Conservation (phyloP, 805 yeast species). For the Candida ascalaphidarum region DNA sequence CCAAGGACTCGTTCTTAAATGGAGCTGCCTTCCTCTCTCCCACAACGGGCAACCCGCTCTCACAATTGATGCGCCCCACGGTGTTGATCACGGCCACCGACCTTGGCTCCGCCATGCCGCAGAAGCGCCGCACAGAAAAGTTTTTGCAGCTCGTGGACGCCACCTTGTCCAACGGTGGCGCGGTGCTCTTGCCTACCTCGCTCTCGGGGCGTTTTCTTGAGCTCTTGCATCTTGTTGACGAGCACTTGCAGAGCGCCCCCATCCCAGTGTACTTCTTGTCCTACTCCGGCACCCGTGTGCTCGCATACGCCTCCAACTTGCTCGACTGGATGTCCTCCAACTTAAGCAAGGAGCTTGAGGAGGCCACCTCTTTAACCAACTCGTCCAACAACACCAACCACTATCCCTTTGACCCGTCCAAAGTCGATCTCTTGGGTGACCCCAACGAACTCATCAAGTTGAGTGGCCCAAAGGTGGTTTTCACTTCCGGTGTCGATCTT, state of each 20-base stretch:
- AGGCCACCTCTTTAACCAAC: constrained; percentile 12
- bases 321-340: constrained; percentile 92
- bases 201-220: constrained; percentile 78
- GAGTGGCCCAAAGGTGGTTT: constrained; percentile 70
- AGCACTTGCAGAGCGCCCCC: constrained; percentile 46
- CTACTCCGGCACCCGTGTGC: constrained; percentile 66
- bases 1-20: constrained; percentile 76
- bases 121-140: constrained; percentile 53
- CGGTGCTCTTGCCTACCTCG: constrained; percentile 76
- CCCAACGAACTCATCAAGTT: constrained; percentile 47
- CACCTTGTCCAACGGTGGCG: constrained; percentile 66
- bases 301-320: constrained; percentile 81
- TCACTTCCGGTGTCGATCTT: constrained; percentile 63
- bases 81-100: constrained; percentile 71
- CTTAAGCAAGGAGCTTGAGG: constrained; percentile 82
- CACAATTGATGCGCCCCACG: constrained; percentile 67
- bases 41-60: constrained; percentile 49
- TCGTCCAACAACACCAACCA: constrained; percentile 40
- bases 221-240: constrained; percentile 64
- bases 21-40: constrained; percentile 54
- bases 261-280: constrained; percentile 74
- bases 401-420: constrained; percentile 70
- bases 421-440: constrained; percentile 46
- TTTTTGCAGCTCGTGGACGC: constrained; percentile 57
- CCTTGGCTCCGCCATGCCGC: constrained; percentile 56